These are phyloP conservation scores for Leucocoprinus birnbaumii DNA, from an alignment of 768 basidiomycete species.

Conservation along the genomic window DNA sequence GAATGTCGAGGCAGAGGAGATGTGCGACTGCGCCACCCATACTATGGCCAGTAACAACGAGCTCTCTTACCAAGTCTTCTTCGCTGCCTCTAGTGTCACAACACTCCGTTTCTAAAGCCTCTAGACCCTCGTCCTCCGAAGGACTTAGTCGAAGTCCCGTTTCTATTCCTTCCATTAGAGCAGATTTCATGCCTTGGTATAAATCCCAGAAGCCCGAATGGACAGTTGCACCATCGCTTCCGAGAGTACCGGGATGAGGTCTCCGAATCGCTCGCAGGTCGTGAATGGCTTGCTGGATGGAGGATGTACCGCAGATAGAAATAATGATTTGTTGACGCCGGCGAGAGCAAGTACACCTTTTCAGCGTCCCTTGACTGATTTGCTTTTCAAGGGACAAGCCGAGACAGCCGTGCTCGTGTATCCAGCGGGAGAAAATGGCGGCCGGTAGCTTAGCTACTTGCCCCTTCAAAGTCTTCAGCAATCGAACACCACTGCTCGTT, in stretches of 20 bases:
- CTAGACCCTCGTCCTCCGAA: not conserved
- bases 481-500: slow-evolving; percentile 4
- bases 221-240: slow-evolving; percentile 24
- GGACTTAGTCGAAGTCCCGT: slow-evolving; percentile 26
- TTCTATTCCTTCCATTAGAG: slow-evolving; percentile 32
- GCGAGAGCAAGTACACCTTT: slow-evolving; percentile 27
- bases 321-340: slow-evolving; percentile 43
- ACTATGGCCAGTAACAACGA: slow-evolving; percentile 56
- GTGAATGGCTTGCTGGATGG: slow-evolving; percentile 39
- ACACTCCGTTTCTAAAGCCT: not conserved
- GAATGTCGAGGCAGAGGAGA: slow-evolving; percentile 45
- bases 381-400: not conserved
- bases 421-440: slow-evolving; percentile 32
- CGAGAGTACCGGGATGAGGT: slow-evolving; percentile 34
- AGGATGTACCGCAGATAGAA: slow-evolving; percentile 49
- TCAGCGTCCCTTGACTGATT: not conserved
- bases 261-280: slow-evolving; percentile 40
- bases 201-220: slow-evolving; percentile 57
- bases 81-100: slow-evolving; percentile 8
- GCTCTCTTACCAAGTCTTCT: slow-evolving; percentile 28
- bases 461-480: slow-evolving; percentile 32
- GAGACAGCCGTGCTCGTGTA: slow-evolving; percentile 1
- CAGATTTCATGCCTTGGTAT: slow-evolving; percentile 38
- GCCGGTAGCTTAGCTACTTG: slow-evolving; percentile 41
- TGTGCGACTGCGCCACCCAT: slow-evolving; percentile 55